Evolutionary conservation across 345 rosid genomes (phyloP).

Genomic region (Arabis alpina): DNA sequence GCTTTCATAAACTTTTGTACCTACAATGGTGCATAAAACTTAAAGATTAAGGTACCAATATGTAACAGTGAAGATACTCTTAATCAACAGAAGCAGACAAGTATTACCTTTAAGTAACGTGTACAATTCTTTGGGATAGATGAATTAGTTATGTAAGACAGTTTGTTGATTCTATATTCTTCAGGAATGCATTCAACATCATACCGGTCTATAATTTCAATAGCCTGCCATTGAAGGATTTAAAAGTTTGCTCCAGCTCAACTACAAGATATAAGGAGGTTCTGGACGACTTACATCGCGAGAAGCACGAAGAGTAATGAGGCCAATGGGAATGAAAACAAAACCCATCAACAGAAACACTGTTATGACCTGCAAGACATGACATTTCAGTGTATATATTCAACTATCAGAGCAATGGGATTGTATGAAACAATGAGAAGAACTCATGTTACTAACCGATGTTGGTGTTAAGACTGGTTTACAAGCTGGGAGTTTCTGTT

Average conservation of each 20-base stretch:
- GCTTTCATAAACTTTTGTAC: conserved; percentile 82
- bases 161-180: conserved; percentile 54
- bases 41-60: not conserved
- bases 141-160: conserved; percentile 60
- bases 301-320: conserved; percentile 66
- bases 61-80: conserved; percentile 15
- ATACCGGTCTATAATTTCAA: conserved; percentile 71
- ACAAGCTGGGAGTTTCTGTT: conserved; percentile 86
- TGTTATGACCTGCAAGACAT: conserved; percentile 58
- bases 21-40: conserved; percentile 43
- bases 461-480: conserved; percentile 80
- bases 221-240: conserved; percentile 55
- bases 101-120: conserved; percentile 59
- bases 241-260: not conserved
- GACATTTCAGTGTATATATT: not conserved
- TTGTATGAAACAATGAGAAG: not conserved
- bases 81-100: conserved; percentile 27
- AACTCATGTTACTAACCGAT: conserved; percentile 52
- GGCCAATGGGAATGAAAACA: conserved; percentile 67
- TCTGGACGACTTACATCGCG: conserved; percentile 50
- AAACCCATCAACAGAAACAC: conserved; percentile 58
- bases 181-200: conserved; percentile 75
- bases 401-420: conserved; percentile 4
- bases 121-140: conserved; percentile 70
- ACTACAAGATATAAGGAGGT: not conserved